Conservation (phyloP, 2,329 filamentous ascomycete species). For the Fusarium decemcellulare region DNA sequence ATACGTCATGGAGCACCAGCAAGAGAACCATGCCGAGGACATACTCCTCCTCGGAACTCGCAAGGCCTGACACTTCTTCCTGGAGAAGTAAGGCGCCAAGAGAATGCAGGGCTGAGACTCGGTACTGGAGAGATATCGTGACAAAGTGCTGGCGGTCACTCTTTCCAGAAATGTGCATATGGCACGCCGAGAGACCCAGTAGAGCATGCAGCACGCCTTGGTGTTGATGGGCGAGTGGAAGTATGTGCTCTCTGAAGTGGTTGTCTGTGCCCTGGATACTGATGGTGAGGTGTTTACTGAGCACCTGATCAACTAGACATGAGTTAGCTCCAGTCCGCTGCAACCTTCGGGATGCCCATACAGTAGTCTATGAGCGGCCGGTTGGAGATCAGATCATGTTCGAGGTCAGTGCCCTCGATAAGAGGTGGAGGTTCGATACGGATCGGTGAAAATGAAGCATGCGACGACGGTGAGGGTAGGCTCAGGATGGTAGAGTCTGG, state of each 20-base stretch:
- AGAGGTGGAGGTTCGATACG: neutral
- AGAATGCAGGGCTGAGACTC: constrained; percentile 40
- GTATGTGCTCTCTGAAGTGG: constrained; percentile 39
- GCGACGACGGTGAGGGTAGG: constrained; percentile 5
- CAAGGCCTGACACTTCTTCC: constrained; percentile 31
- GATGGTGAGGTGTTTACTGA: constrained; percentile 41
- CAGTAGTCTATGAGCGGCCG: constrained; percentile 27
- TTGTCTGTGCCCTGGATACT: constrained; percentile 36
- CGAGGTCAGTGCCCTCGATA: neutral
- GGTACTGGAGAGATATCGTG: constrained; percentile 37
- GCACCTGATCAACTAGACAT: constrained; percentile 33
- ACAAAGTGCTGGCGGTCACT: constrained; percentile 20
- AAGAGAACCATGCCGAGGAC: constrained; percentile 45
- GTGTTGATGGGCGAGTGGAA: constrained; percentile 44
- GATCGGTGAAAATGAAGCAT: neutral
- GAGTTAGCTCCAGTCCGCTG: neutral
- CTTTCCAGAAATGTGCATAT: constrained; percentile 37
- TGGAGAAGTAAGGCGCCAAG: constrained; percentile 38
- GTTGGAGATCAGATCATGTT: constrained; percentile 19
- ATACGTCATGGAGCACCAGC: constrained; percentile 46
- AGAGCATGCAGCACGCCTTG: constrained; percentile 46
- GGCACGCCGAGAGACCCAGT: constrained; percentile 45
- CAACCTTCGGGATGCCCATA: neutral
- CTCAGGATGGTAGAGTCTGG: neutral
- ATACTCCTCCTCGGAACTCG: constrained; percentile 37